Evolutionary conservation across 352 stramenopile genomes (phyloP).

Genomic region (Phytopythium kandeliae): DNA sequence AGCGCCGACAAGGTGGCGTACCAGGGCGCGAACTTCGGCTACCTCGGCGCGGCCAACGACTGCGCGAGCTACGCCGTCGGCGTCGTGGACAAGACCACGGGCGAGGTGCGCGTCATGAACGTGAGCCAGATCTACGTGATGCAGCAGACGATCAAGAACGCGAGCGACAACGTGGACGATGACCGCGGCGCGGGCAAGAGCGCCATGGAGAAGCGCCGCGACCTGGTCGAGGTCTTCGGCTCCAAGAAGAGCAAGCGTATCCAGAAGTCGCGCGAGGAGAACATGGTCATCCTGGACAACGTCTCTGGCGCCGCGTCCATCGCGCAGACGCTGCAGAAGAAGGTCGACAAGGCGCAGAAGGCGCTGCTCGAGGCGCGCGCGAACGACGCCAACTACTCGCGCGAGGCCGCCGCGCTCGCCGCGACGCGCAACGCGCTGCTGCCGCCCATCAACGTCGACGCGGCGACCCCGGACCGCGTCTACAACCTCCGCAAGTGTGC

Average conservation of each 20-base stretch:
- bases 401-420: constrained; percentile 43
- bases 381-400: constrained; percentile 47
- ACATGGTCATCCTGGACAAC: constrained; percentile 72
- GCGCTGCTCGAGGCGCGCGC: constrained; percentile 41
- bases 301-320: constrained; percentile 67
- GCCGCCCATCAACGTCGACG: constrained; percentile 66
- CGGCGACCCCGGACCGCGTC: constrained; percentile 64
- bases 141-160: constrained; percentile 76
- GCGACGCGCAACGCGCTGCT: constrained; percentile 60
- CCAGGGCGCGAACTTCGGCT: constrained; percentile 83
- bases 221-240: constrained; percentile 76
- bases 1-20: constrained; percentile 79
- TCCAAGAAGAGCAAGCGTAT: constrained; percentile 84
- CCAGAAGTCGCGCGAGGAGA: constrained; percentile 78
- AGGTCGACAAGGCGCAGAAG: constrained; percentile 52
- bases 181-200: constrained; percentile 51
- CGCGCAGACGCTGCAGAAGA: constrained; percentile 68
- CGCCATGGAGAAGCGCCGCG: constrained; percentile 61
- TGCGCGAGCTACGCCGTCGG: constrained; percentile 68
- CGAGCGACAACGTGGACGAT: constrained; percentile 61
- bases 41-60: constrained; percentile 66
- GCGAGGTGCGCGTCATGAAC: constrained; percentile 72
- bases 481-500: constrained; percentile 82
- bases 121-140: constrained; percentile 83
- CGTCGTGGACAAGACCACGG: constrained; percentile 70